These are phyloP conservation scores for Fusarium piperis DNA, from an alignment of 2,329 filamentous ascomycete genomes.

Conservation along the genomic window DNA sequence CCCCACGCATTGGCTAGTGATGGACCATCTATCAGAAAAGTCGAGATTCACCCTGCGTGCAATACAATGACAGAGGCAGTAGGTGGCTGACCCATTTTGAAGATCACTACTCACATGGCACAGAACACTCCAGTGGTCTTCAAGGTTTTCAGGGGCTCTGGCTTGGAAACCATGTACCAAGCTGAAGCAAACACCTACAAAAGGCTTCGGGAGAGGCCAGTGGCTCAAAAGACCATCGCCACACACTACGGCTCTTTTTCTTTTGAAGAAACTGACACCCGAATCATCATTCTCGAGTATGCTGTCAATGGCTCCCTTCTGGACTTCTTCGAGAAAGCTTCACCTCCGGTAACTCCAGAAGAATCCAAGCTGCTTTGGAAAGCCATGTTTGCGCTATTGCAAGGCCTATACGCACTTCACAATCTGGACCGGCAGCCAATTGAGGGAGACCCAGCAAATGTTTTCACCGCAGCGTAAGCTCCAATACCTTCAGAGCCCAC, in stretches of 20 bases:
- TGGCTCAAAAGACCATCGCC: background rate
- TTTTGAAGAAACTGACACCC: background rate
- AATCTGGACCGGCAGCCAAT: background rate
- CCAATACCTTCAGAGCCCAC: too few species aligned
- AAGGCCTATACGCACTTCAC: too few species aligned
- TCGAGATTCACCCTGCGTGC: background rate
- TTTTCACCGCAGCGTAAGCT: background rate
- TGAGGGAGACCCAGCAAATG: too few species aligned
- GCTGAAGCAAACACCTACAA: too few species aligned
- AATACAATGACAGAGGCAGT: background rate
- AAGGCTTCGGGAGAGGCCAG: too few species aligned
- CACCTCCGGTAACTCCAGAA: background rate
- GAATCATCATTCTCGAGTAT: conserved; percentile 7
- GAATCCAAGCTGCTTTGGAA: background rate
- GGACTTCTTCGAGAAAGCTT: background rate
- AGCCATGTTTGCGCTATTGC: too few species aligned
- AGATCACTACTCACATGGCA: background rate
- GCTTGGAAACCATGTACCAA: background rate
- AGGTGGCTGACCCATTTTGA: background rate
- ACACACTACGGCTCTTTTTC: conserved; percentile 3
- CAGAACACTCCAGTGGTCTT: conserved; percentile 8
- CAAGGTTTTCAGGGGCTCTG: conserved; percentile 5
- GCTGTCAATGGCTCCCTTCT: conserved; percentile 1
- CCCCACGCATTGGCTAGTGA: background rate
- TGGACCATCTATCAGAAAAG: background rate